Percentiles rank a stretch among this genome's conserved stretches.
These are phyloP conservation scores for Ichthyophthirius multifiliis DNA, from an alignment of 169 alveolate species.

Conservation along the genomic window DNA sequence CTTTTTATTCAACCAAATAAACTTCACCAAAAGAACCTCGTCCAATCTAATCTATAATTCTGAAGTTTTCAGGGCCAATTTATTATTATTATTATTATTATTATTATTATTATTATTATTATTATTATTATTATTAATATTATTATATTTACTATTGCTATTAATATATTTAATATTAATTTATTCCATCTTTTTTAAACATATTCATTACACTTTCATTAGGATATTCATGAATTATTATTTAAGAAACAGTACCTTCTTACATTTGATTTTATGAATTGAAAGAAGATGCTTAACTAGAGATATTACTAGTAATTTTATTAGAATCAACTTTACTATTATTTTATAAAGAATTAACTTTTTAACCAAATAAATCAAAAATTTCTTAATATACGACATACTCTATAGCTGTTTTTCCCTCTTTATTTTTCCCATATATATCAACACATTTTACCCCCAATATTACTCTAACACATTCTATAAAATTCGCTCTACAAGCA, in stretches of 20 bases:
- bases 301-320: background rate
- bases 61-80: constrained; percentile 79
- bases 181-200: background rate
- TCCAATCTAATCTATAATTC: constrained; percentile 46
- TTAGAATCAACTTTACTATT: background rate
- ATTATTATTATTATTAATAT: background rate
- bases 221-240: background rate
- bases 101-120: background rate
- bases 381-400: background rate
- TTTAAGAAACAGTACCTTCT: background rate
- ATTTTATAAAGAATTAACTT: no score
- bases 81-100: background rate
- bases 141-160: constrained; percentile 13
- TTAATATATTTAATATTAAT: no score
- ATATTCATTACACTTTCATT: constrained; percentile 5
- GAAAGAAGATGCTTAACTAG: background rate
- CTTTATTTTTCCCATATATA: background rate
- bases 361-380: background rate
- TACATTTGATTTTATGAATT: background rate
- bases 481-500: background rate
- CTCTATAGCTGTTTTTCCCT: background rate
- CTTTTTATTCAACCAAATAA: constrained; percentile 73
- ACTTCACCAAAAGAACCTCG: constrained; percentile 89
- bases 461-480: background rate
- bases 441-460: background rate